Conservation (phyloP, 1,139 yeast genomes). For the Diutina rugosa region DNA sequence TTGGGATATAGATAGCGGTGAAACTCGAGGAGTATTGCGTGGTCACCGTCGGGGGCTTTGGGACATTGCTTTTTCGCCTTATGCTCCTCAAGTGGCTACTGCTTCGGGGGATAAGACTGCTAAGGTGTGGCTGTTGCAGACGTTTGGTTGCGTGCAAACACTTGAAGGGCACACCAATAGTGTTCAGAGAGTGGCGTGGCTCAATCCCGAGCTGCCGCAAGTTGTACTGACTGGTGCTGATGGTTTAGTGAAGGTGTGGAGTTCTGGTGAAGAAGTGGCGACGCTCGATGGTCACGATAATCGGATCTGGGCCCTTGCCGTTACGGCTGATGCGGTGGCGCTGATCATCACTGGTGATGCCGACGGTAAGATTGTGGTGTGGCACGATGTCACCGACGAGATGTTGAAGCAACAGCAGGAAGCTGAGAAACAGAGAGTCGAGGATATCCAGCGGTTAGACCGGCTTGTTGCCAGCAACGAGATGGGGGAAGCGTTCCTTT, state of each 20-base stretch:
- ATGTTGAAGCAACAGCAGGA: conserved; percentile 33
- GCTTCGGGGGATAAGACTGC: conserved; percentile 86
- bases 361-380: conserved; percentile 78
- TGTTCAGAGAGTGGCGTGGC: conserved; percentile 60
- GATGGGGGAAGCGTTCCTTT: conserved; percentile 79
- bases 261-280: conserved; percentile 55
- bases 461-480: conserved; percentile 61
- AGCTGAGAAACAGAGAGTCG: conserved; percentile 47
- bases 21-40: conserved; percentile 66
- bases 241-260: conserved; percentile 86
- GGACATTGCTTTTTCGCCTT: conserved; percentile 76
- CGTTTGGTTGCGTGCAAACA: conserved; percentile 64
- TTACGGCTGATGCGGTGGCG: conserved; percentile 45
- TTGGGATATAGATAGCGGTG: conserved; percentile 79
- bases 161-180: conserved; percentile 94
- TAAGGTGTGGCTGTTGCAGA: conserved; percentile 76
- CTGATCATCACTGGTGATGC: conserved; percentile 82
- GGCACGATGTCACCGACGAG: conserved; percentile 83
- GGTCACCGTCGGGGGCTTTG: conserved; percentile 94
- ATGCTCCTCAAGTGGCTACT: conserved; percentile 64
- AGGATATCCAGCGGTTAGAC: conserved; percentile 75
- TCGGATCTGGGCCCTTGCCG: conserved; percentile 83
- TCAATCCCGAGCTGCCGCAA: conserved; percentile 55
- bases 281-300: conserved; percentile 89
- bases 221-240: conserved; percentile 86